A percentile compares a stretch with the other conserved stretches of the same genome.
Evolutionary conservation across 1,284 basidiomycete genomes (phyloP).

Genomic region (Bjerkandera adusta): DNA sequence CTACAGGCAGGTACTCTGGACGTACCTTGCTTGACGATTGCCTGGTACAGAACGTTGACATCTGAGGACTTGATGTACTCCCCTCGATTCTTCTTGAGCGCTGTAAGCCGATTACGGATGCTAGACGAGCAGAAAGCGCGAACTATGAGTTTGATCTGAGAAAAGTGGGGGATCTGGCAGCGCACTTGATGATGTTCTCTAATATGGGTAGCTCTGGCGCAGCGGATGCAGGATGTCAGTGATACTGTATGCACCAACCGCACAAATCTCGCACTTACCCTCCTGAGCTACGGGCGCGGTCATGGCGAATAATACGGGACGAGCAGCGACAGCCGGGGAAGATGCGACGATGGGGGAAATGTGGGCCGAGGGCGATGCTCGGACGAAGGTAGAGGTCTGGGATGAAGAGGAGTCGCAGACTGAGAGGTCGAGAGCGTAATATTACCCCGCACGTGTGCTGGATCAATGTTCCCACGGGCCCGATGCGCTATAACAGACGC

Average conservation of each 20-base stretch:
- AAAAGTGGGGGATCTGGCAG: not conserved
- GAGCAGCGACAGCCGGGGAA: not conserved
- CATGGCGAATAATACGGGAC: constrained; percentile 37
- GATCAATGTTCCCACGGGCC: constrained; percentile 30
- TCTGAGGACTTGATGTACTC: constrained; percentile 91
- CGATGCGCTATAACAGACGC: constrained; percentile 27
- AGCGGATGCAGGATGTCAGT: constrained; percentile 27
- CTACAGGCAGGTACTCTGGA: constrained; percentile 5
- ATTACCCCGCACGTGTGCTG: constrained; percentile 14
- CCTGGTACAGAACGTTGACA: constrained; percentile 92
- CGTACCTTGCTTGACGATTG: constrained; percentile 91
- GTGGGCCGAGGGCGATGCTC: not conserved
- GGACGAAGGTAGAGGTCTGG: constrained; percentile 1
- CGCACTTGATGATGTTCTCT: constrained; percentile 89
- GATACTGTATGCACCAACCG: constrained; percentile 19
- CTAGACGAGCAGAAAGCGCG: constrained; percentile 36
- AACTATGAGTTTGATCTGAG: constrained; percentile 4
- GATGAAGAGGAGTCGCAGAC: constrained; percentile 7
- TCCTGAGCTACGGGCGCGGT: constrained; percentile 70
- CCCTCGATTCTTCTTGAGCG: constrained; percentile 85
- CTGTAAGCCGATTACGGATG: constrained; percentile 89
- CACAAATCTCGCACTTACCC: constrained; percentile 43
- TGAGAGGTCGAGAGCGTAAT: constrained; percentile 8
- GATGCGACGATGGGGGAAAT: too few species aligned
- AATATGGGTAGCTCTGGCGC: constrained; percentile 85